Conservation (phyloP, 352 stramenopile genomes). For the Blastocystis sp. region DNA sequence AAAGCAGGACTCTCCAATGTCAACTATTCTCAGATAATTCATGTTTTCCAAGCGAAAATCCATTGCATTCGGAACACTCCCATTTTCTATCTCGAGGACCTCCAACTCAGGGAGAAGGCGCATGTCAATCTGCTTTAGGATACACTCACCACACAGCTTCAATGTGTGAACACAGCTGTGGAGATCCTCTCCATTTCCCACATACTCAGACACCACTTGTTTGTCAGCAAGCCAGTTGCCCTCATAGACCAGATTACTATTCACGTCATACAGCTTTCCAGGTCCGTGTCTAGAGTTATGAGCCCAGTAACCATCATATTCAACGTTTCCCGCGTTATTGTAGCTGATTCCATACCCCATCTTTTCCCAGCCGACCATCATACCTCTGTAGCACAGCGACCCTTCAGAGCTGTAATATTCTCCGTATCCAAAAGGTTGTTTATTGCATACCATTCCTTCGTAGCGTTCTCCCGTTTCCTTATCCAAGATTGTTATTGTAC, state of each 20-base stretch:
- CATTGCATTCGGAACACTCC: not conserved
- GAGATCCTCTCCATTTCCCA: not conserved
- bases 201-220: not conserved
- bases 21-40: not conserved
- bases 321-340: not conserved
- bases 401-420: not conserved
- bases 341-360: not conserved
- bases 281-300: not conserved
- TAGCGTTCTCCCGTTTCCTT: not conserved
- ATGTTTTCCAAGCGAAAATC: not conserved
- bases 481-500: not conserved
- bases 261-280: not conserved
- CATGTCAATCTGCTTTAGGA: not conserved
- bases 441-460: not conserved
- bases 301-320: not conserved
- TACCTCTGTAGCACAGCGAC: not conserved
- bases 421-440: not conserved
- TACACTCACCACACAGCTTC: not conserved
- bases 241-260: not conserved
- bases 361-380: not conserved
- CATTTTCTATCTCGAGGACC: not conserved
- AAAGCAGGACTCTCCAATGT: not conserved
- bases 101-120: not conserved
- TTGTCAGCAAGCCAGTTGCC: not conserved
- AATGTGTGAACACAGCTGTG: not conserved